A percentile compares a stretch with the other conserved stretches of the same genome.
Evolutionary conservation across 805 yeast genomes (phyloP).

Genomic region (Myxozyma neotropica): DNA sequence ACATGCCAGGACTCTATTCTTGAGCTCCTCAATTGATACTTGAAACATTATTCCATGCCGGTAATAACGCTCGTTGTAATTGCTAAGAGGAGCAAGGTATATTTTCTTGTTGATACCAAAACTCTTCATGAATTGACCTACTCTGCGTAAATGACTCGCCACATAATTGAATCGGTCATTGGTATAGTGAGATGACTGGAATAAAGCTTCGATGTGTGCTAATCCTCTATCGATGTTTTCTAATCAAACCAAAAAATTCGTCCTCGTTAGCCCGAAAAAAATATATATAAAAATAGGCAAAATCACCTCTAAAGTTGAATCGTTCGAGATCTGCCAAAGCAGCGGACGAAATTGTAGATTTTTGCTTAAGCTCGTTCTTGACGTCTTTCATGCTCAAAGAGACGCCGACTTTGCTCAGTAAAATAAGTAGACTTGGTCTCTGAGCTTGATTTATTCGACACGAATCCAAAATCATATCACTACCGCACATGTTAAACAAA

Average conservation of each 20-base stretch:
- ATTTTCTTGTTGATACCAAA: slow-evolving; percentile 63
- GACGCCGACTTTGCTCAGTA: slow-evolving; percentile 75
- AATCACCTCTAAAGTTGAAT: slow-evolving; percentile 64
- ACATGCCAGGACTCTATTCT: slow-evolving; percentile 63
- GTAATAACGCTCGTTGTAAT: slow-evolving; percentile 80
- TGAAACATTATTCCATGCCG: slow-evolving; percentile 86
- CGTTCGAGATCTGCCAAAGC: slow-evolving; percentile 77
- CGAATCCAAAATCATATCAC: slow-evolving; percentile 60
- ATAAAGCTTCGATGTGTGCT: slow-evolving; percentile 47
- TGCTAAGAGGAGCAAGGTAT: slow-evolving; percentile 77
- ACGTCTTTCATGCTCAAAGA: slow-evolving; percentile 66
- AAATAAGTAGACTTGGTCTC: slow-evolving; percentile 63
- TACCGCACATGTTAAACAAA: not conserved
- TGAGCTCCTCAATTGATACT: slow-evolving; percentile 67
- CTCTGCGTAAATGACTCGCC: slow-evolving; percentile 61
- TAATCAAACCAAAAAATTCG: not conserved
- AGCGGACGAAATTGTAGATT: slow-evolving; percentile 76
- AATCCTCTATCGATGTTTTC: slow-evolving; percentile 9
- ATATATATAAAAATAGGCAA: too few relatives aligned
- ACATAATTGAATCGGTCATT: slow-evolving; percentile 70
- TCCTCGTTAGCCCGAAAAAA: too few relatives aligned
- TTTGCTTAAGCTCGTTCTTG: slow-evolving; percentile 56
- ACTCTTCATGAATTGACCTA: slow-evolving; percentile 55
- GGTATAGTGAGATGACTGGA: slow-evolving; percentile 45
- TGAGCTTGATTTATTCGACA: slow-evolving; percentile 80